A percentile compares a stretch with the other conserved stretches of the same genome.
Evolutionary conservation across 2,329 filamentous ascomycete genomes (phyloP).

Genomic region (Pleomassaria siparia): DNA sequence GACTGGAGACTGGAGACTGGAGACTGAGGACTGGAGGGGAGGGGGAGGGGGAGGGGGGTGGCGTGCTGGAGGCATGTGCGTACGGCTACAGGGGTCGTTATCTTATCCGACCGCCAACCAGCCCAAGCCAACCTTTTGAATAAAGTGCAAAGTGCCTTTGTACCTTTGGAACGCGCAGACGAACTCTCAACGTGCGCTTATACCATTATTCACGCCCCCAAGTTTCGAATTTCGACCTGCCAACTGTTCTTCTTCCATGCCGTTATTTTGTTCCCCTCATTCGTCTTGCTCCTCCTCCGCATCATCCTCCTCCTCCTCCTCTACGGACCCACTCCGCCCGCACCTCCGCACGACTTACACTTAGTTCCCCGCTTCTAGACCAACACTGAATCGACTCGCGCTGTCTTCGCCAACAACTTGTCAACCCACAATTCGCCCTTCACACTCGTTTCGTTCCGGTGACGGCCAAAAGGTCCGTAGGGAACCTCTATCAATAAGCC

Average conservation of each 20-base stretch:
- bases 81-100: too few relatives aligned
- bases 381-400: slow-evolving; percentile 8
- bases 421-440: neutral
- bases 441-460: slow-evolving; percentile 9
- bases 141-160: neutral
- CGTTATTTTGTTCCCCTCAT: slow-evolving; percentile 6
- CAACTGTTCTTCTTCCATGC: neutral
- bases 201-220: neutral
- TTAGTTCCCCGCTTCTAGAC: slow-evolving; percentile 4
- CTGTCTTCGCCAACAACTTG: slow-evolving; percentile 9
- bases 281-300: neutral
- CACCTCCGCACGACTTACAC: slow-evolving; percentile 8
- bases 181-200: too few relatives aligned
- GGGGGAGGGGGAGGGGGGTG: too few relatives aligned
- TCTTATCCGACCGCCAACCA: too few relatives aligned
- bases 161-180: too few relatives aligned
- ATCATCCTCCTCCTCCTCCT: slow-evolving; percentile 1
- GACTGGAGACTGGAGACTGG: too few relatives aligned
- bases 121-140: too few relatives aligned
- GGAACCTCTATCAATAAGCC: too few relatives aligned
- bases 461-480: neutral
- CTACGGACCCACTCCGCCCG: neutral
- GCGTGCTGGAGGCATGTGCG: too few relatives aligned
- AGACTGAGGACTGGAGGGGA: too few relatives aligned
- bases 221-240: neutral